Evolutionary conservation across 768 basidiomycete species (phyloP).

Genomic region (Suillus fuscotomentosus): DNA sequence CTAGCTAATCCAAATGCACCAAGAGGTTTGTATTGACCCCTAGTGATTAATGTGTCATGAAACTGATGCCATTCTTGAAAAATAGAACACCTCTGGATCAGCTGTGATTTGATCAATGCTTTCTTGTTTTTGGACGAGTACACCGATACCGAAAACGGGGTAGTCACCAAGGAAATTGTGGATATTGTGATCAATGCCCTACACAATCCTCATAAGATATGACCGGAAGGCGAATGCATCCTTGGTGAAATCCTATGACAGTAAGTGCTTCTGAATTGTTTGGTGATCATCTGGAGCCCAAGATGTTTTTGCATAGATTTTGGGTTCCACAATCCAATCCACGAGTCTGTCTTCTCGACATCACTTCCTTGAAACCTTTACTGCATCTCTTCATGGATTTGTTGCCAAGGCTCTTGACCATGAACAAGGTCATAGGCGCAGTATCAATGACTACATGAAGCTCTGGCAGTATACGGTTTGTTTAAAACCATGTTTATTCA

Average conservation of each 20-base stretch:
- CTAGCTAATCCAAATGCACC: too few species aligned
- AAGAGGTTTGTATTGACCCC: too few species aligned
- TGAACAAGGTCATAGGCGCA: conserved; percentile 17
- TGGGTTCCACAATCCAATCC: conserved; percentile 1
- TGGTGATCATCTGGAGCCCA: not conserved
- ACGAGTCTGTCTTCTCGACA: conserved; percentile 5
- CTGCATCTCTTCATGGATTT: not conserved
- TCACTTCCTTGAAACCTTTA: conserved; percentile 7
- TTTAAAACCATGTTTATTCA: conserved; percentile 26
- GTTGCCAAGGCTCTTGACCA: conserved; percentile 6
- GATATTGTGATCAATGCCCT: too few species aligned
- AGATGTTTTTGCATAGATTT: conserved; percentile 5
- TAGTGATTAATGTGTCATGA: too few species aligned
- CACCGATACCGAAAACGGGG: conserved; percentile 16
- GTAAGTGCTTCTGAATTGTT: conserved; percentile 27
- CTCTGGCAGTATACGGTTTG: conserved; percentile 33
- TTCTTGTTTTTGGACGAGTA: too few species aligned
- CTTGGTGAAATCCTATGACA: conserved; percentile 10
- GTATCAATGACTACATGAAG: conserved; percentile 30
- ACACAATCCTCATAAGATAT: not conserved
- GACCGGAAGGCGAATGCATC: conserved; percentile 9
- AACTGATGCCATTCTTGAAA: too few species aligned
- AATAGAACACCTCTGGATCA: too few species aligned
- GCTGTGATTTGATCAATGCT: too few species aligned
- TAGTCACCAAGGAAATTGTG: too few species aligned